Percentiles rank a stretch among this genome's conserved stretches.
Conservation (phyloP, 2,329 filamentous ascomycete species). For the Diaporthe destruens region DNA sequence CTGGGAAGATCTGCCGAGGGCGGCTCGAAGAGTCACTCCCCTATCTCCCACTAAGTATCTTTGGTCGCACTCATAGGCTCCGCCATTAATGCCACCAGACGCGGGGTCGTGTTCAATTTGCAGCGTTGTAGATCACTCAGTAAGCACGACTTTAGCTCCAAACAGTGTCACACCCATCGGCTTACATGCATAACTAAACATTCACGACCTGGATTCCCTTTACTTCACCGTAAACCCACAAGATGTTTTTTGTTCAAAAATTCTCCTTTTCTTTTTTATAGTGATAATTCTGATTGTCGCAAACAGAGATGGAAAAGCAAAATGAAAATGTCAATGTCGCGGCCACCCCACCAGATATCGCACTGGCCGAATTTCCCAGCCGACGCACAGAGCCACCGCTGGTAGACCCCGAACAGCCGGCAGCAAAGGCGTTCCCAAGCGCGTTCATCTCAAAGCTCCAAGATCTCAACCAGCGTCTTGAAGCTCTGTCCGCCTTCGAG, state of each 20-base stretch:
- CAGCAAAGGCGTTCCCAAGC: not conserved
- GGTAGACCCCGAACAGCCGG: not conserved
- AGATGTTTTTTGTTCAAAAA: not conserved
- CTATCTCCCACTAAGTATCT: not conserved
- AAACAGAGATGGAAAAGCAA: not conserved
- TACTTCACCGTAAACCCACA: not conserved
- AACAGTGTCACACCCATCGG: not conserved
- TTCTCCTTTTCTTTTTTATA: not conserved
- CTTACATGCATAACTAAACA: not conserved
- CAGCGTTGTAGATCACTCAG: not conserved
- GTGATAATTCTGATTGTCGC: rapidly evolving
- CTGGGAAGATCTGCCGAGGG: not conserved
- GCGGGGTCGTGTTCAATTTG: not conserved
- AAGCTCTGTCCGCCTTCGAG: constrained; percentile 54
- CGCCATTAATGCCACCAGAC: not conserved
- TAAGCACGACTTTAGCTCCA: constrained; percentile 22
- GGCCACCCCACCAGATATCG: not conserved
- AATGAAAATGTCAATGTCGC: not conserved
- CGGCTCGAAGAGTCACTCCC: not conserved
- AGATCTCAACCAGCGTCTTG: constrained; percentile 47
- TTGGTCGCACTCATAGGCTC: not conserved
- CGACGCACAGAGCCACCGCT: not conserved
- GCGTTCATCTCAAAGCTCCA: not conserved
- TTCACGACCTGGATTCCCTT: not conserved
- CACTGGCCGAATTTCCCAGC: constrained; percentile 52